Evolutionary conservation across 2,329 filamentous ascomycete genomes (phyloP).

Genomic region (Didymella pinodella): DNA sequence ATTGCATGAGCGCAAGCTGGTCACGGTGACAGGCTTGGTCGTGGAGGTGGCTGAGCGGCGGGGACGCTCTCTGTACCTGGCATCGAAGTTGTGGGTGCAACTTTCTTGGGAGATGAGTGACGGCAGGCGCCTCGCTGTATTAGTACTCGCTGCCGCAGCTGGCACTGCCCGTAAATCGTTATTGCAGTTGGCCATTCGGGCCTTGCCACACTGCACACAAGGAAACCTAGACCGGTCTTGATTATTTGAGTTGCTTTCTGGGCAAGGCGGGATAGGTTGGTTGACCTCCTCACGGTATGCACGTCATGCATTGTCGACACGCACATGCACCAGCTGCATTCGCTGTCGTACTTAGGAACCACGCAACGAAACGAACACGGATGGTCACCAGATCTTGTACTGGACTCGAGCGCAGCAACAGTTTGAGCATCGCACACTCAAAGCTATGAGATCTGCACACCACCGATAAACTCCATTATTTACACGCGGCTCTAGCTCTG

Average conservation of each 20-base stretch:
- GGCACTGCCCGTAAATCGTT: constrained; percentile 15
- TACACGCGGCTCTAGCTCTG: no score
- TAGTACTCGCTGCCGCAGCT: constrained; percentile 13
- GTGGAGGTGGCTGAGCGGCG: constrained; percentile 13
- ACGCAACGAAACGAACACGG: no score
- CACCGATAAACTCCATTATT: no score
- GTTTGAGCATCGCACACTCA: no score
- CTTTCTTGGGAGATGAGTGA: constrained; percentile 13
- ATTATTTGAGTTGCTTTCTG: constrained; percentile 21
- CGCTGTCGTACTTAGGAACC: no score
- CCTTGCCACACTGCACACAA: constrained; percentile 20
- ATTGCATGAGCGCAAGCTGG: constrained; percentile 18
- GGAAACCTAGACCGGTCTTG: constrained; percentile 19
- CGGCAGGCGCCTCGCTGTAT: constrained; percentile 16
- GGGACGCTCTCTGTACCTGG: constrained; percentile 12
- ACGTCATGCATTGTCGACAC: constrained; percentile 18
- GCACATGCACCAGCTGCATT: not conserved
- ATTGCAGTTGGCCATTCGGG: constrained; percentile 17
- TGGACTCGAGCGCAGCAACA: no score
- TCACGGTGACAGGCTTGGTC: constrained; percentile 5
- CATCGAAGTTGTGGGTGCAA: constrained; percentile 8
- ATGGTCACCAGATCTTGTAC: no score
- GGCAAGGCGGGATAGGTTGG: constrained; percentile 14
- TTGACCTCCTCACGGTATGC: constrained; percentile 5
- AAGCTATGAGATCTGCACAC: no score